Evolutionary conservation across 2,329 filamentous ascomycete genomes (phyloP).

Genomic region (Westerdykella aurantiaca): DNA sequence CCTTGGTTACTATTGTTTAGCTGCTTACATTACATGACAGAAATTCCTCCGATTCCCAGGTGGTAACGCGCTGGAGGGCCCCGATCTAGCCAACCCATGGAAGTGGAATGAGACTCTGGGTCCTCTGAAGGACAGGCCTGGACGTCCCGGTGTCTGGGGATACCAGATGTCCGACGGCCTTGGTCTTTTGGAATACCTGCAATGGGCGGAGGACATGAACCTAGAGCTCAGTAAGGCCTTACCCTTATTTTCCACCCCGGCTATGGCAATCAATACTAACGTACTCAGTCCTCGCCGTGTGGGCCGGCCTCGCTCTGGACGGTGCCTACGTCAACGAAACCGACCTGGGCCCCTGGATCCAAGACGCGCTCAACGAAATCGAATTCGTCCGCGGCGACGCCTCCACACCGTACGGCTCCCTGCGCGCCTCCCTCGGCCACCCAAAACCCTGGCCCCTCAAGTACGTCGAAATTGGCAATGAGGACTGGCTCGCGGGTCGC

Average conservation of each 20-base stretch:
- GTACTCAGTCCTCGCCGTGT: constrained; percentile 36
- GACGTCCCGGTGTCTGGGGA: constrained; percentile 35
- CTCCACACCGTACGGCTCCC: constrained; percentile 30
- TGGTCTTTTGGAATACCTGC: constrained; percentile 45
- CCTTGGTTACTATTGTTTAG: constrained; percentile 22
- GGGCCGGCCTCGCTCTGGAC: constrained; percentile 42
- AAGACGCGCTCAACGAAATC: constrained; percentile 36
- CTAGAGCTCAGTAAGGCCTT: constrained; percentile 32
- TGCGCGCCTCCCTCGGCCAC: constrained; percentile 33
- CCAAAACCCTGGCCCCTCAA: constrained; percentile 35
- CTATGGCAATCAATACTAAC: neutral
- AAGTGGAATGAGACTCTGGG: constrained; percentile 51
- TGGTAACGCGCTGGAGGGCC: constrained; percentile 45
- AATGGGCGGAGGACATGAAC: constrained; percentile 44
- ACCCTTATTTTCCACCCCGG: neutral
- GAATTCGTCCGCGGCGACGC: constrained; percentile 30
- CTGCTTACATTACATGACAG: neutral
- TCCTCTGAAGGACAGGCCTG: constrained; percentile 39
- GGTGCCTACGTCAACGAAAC: constrained; percentile 34
- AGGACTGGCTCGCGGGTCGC: constrained; percentile 34
- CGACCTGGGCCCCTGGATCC: constrained; percentile 35
- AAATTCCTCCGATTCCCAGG: constrained; percentile 43
- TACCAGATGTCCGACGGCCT: constrained; percentile 41
- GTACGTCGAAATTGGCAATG: constrained; percentile 37
- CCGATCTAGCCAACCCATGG: constrained; percentile 34